Base-by-base conservation (phyloP, 2,329 filamentous ascomycete species). In the Aspergillus puulaauensis region DNA sequence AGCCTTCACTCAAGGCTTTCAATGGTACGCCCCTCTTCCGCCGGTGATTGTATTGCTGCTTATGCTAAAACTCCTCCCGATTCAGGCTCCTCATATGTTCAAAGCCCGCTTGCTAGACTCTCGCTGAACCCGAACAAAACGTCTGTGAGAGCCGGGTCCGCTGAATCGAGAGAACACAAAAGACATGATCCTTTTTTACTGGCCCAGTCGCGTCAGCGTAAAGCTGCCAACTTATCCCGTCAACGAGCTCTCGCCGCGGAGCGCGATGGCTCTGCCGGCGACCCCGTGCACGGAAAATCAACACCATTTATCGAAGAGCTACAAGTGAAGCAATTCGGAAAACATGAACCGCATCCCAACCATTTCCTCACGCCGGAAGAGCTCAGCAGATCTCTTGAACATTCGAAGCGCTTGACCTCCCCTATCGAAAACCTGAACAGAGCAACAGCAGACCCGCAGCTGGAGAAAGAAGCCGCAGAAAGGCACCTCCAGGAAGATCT, bases 131-230 rank as follows among this genome's bases (percentile, higher is more conserved):
- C 75, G 41, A 73, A 70, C 54, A 73, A 72, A 47, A 68, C 67
- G 53, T 81, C 82, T 65, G 86, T 90, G 64, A 84, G 85, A 61
- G 88, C 89, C 50, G 85, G 87, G 21, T 85, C 86, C 40, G 77
- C 78, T 52, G 81, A 85, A 64, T 84, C 90, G 64, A 84, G 84
- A 76, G 86, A 86, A 72, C 83, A 84, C 59, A 82, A 84, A 61
- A 84, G 83, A 59, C 86, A 89, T 70, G 91, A 98, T 67, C 92
- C 92, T 0, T 97, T 96, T 72, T 82, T 88, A 59, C 85, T 89
- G 75, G 89, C 89, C 3, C 91, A 96, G 75, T 87, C 90, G 33
- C 85, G 89, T 68, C 90, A 92, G 72, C 88, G 91, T 61, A 96
- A 93, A 75, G 86, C 89, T 11, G 90, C 89, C 64, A 96, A 96